Evolutionary conservation across 1,284 basidiomycete species (phyloP).

Genomic region (Marasmius tenuissimus): DNA sequence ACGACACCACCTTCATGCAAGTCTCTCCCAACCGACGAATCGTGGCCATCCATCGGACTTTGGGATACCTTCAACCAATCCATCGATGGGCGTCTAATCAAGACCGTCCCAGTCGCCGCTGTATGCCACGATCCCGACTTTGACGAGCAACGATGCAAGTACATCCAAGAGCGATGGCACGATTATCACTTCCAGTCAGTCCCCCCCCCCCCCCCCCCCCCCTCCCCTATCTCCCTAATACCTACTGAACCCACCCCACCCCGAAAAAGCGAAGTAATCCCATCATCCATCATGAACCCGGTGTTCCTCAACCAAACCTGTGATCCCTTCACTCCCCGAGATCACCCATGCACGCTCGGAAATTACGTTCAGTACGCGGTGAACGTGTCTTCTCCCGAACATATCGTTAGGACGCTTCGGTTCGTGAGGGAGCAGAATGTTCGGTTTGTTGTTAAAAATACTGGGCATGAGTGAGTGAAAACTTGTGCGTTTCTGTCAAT

Average conservation of each 20-base stretch:
- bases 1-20: background rate
- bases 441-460: conserved; percentile 23
- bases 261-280: conserved; percentile 6
- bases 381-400: conserved; percentile 18
- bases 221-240: too few relatives aligned
- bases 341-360: conserved; percentile 17
- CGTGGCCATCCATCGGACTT: conserved; percentile 17
- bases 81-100: conserved; percentile 20
- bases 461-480: conserved; percentile 25
- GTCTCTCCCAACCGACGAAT: conserved; percentile 12
- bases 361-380: conserved; percentile 23
- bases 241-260: too few relatives aligned
- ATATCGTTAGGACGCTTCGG: conserved; percentile 19
- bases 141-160: conserved; percentile 7
- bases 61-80: conserved; percentile 22
- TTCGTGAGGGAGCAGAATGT: conserved; percentile 22
- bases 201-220: too few relatives aligned
- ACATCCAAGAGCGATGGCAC: conserved; percentile 13
- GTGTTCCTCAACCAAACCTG: conserved; percentile 23
- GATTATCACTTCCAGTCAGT: conserved; percentile 15
- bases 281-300: conserved; percentile 15
- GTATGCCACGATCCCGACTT: conserved; percentile 16
- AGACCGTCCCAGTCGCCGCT: conserved; percentile 19
- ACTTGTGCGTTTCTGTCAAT: background rate
- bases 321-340: conserved; percentile 18